phyloP scores from a whole-genome alignment of 2,329 filamentous ascomycete genomes.

The Colletotrichum abscissum region DNA sequence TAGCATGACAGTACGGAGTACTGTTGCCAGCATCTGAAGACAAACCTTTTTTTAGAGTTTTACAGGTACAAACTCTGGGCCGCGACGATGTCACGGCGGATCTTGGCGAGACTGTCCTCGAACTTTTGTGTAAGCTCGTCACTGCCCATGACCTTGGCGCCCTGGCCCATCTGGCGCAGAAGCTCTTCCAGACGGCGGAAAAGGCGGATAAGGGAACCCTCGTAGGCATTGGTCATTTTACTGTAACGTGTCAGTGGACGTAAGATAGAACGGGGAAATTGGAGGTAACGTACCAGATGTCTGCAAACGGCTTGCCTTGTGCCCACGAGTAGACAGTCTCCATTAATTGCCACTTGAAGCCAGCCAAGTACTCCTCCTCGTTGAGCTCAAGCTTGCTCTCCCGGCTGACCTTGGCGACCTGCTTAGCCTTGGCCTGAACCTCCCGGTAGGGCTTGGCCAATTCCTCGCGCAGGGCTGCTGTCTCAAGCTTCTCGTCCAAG shows the following conservation, averaged over 20 bases:
- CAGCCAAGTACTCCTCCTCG: conserved; percentile 91
- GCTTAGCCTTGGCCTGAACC: conserved; percentile 86
- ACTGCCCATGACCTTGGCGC: conserved; percentile 97
- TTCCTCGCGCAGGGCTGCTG: conserved; percentile 82
- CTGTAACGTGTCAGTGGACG: conserved; percentile 56
- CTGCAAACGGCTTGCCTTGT: conserved; percentile 87
- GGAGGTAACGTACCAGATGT: conserved; percentile 85
- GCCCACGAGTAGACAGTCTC: conserved; percentile 95
- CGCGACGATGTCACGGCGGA: conserved; percentile 93
- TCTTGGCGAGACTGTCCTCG: conserved; percentile 84
- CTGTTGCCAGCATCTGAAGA: not conserved
- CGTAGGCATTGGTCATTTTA: conserved; percentile 99
- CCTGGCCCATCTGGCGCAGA: conserved; percentile 93
- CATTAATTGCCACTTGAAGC: conserved; percentile 96
- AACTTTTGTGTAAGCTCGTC: conserved; percentile 95
- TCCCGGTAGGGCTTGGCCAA: conserved; percentile 87
- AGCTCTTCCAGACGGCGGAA: conserved; percentile 97
- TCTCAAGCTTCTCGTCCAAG: conserved; percentile 94
- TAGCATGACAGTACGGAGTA: not conserved
- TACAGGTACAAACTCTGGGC: conserved; percentile 93
- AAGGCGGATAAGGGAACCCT: conserved; percentile 94
- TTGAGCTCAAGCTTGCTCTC: conserved; percentile 96
- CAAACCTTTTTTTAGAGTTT: conserved; percentile 38
- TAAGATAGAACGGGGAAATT: not conserved
- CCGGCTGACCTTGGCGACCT: conserved; percentile 91